Evolutionary conservation across 2,329 filamentous ascomycete genomes (phyloP), one percentile per base, ranked within the genome.

Genomic region (Exophiala bonariae): DNA sequence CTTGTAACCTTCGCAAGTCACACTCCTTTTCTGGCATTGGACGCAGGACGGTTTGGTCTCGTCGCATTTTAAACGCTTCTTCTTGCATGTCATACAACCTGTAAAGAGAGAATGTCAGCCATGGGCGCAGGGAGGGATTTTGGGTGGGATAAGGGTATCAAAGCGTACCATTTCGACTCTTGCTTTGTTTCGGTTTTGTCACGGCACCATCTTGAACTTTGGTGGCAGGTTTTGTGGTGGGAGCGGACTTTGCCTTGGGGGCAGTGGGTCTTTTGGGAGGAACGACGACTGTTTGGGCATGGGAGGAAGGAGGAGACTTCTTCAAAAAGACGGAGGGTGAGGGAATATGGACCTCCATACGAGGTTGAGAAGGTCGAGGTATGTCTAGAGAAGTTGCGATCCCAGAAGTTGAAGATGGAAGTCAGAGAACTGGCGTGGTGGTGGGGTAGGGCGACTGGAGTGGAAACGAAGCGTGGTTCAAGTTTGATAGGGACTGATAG

Each of bases 41-140:
- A 80, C 72, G 59, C 84, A 87, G 17, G 73, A 76, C 1, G 84
- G 85, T 56, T 87, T 86, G 36, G 78, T 80, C 69, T 88, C 85
- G 63, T 87, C 85, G 67, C 85, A 88, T 68, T 87, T 88, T 43
- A 88, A 69, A 49, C 85, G 75, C 67, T 87, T 87, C 52, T 80
- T 76, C 68, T 87, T 88, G 72, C 85, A 88, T 44, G 85, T 87
- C 57, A 82, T 76, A 67, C 85, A 88, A 56, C 85, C 85, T 87
- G 62, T 59, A 50, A 51, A 47, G 36, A 37, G 28, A 47, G 19
- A 37, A 44, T 44, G 40, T 47, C 19, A 31, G 43, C 31, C 44
- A 52, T 31, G 28, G 41, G n/a, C n/a, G n/a, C n/a, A n/a, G n/a
- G n/a, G n/a, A 31, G 28, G 28, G 28, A 31, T 9, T 9, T 9